Percentiles rank a stretch among this genome's conserved stretches.
phyloP scores from a whole-genome alignment of 768 basidiomycete species.

The Cyclocybe aegerita region DNA sequence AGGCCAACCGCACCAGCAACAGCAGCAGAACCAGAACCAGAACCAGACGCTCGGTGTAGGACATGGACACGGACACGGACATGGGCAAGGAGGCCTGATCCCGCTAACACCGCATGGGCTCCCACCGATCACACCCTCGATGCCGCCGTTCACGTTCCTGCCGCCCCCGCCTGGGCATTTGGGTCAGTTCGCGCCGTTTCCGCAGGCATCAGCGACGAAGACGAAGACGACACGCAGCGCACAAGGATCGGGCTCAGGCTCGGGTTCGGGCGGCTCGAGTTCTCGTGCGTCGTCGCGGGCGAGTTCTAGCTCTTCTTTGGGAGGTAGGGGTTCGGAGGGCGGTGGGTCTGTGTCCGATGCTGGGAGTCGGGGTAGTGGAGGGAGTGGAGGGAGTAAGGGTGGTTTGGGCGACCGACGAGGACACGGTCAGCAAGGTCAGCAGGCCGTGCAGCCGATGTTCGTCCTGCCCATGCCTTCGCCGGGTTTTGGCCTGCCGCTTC shows the following conservation, averaged over 20 bases:
- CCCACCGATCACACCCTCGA: constrained; percentile 94
- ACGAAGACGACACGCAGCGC: constrained; percentile 3
- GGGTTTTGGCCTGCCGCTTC: background rate
- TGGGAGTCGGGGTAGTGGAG: no score
- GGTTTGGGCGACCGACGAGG: no score
- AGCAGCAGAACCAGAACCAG: constrained; percentile 8
- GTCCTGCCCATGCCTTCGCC: background rate
- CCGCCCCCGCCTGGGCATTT: constrained; percentile 40
- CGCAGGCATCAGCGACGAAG: constrained; percentile 4
- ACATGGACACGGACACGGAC: constrained; percentile 11
- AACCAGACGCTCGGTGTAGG: constrained; percentile 7
- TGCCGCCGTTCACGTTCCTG: constrained; percentile 92
- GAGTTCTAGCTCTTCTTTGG: background rate
- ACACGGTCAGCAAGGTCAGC: no score
- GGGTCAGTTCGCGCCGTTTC: background rate
- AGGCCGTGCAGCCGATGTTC: no score
- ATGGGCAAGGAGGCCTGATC: constrained; percentile 29
- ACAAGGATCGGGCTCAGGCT: background rate
- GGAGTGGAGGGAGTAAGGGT: no score
- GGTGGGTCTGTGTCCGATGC: no score
- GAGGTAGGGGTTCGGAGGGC: no score
- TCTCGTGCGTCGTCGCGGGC: background rate
- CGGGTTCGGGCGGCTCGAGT: background rate
- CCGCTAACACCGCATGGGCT: constrained; percentile 74
- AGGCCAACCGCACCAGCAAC: constrained; percentile 2